These are phyloP conservation scores for Pseudogymnoascus sp. DNA, from an alignment of 2,329 filamentous ascomycete species.

Conservation along the genomic window DNA sequence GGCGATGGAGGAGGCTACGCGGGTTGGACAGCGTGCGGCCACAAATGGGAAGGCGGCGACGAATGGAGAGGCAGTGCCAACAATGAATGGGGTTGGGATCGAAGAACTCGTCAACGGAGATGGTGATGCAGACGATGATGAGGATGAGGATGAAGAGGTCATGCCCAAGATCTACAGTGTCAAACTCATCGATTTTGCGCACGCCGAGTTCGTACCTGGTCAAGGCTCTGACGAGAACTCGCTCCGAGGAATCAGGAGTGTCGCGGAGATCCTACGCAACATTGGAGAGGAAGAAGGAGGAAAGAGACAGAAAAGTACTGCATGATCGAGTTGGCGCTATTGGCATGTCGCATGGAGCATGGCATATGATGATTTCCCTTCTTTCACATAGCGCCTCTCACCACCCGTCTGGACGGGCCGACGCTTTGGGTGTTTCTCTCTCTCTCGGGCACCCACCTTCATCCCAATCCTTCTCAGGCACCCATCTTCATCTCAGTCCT, in stretches of 20 bases:
- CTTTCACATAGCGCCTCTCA: neutral
- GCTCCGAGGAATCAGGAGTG: constrained; percentile 63
- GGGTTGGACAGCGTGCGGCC: constrained; percentile 22
- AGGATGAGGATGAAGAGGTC: constrained; percentile 46
- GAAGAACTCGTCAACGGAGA: constrained; percentile 23
- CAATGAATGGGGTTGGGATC: constrained; percentile 13
- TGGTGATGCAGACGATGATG: constrained; percentile 38
- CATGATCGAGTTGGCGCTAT: neutral
- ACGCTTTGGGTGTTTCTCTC: neutral
- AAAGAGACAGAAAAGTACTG: neutral
- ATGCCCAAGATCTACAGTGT: constrained; percentile 64
- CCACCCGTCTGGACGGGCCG: neutral
- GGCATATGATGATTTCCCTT: neutral
- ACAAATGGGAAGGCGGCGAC: constrained; percentile 17
- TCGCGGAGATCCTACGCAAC: constrained; percentile 55
- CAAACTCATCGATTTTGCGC: constrained; percentile 94
- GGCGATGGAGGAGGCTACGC: constrained; percentile 29
- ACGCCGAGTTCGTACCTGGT: constrained; percentile 73
- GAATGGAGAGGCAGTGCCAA: constrained; percentile 12
- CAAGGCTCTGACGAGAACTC: constrained; percentile 80
- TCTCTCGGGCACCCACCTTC: neutral
- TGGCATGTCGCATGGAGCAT: neutral
- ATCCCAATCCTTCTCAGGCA: neutral
- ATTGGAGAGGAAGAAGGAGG: neutral
- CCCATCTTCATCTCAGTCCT: neutral